These are phyloP conservation scores for Talaromyces ruber DNA, from an alignment of 495 filamentous ascomycete genomes.

Conservation along the genomic window DNA sequence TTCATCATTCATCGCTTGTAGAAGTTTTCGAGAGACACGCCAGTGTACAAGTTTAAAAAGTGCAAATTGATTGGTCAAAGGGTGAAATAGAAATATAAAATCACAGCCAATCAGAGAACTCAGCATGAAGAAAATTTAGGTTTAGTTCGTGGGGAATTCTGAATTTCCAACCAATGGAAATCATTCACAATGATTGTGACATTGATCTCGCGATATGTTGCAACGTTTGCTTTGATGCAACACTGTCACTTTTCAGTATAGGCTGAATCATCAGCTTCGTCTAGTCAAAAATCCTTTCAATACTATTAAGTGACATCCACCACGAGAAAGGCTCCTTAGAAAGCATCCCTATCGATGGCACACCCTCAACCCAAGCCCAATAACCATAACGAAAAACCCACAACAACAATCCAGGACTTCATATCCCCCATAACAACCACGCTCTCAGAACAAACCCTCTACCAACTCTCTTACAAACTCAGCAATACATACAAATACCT, in stretches of 20 bases:
- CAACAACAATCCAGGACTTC: background rate
- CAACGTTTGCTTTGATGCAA: background rate
- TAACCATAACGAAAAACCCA: background rate
- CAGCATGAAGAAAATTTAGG: background rate
- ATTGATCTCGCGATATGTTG: background rate
- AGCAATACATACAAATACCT: conserved; percentile 47
- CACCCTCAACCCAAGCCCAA: background rate
- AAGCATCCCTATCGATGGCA: background rate
- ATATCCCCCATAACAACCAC: background rate
- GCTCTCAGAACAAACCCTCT: conserved; percentile 22
- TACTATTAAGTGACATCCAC: background rate
- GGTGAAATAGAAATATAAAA: background rate
- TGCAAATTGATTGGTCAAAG: background rate
- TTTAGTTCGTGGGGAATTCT: background rate
- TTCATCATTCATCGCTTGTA: background rate
- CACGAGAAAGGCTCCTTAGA: background rate
- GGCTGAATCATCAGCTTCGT: background rate
- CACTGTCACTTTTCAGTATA: background rate
- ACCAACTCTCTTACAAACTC: conserved; percentile 47
- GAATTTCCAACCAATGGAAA: background rate
- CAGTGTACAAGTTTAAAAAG: background rate
- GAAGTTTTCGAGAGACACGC: background rate
- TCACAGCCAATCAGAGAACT: background rate
- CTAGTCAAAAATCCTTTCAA: background rate
- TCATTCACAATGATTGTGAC: background rate